Evolutionary conservation across 352 stramenopile genomes (phyloP).

Genomic region (Halophytophthora polymorphica): DNA sequence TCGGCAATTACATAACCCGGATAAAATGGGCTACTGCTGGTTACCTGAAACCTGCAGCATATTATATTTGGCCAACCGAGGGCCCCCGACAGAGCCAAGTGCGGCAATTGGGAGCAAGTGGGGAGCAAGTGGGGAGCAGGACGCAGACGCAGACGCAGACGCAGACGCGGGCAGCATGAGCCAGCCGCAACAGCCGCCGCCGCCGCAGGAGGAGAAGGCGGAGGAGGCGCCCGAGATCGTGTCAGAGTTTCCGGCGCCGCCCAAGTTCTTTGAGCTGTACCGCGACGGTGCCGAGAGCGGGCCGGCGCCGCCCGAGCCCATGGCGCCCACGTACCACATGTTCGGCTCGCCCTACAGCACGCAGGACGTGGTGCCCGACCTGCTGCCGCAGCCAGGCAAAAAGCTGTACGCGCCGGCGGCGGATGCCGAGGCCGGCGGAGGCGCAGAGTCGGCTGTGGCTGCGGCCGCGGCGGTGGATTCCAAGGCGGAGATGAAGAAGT

Average conservation of each 20-base stretch:
- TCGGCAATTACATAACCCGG: no score
- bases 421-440: constrained; percentile 13
- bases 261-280: constrained; percentile 78
- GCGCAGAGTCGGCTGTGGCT: neutral
- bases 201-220: constrained; percentile 13
- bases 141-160: no score
- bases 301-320: constrained; percentile 58
- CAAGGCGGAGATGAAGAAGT: constrained; percentile 84
- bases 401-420: constrained; percentile 51
- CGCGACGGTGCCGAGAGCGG: constrained; percentile 43
- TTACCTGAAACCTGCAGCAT: neutral
- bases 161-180: constrained; percentile 11
- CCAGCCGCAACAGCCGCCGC: constrained; percentile 8
- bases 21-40: no score
- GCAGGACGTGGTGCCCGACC: constrained; percentile 72
- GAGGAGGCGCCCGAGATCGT: constrained; percentile 75
- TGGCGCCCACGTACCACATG: constrained; percentile 83
- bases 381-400: constrained; percentile 53
- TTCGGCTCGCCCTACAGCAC: constrained; percentile 84
- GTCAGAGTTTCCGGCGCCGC: constrained; percentile 77
- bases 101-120: no score
- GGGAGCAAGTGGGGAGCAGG: no score
- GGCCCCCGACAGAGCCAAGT: no score
- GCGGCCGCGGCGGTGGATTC: constrained; percentile 39
- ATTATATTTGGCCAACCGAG: no score